Evolutionary conservation across 208 protist species (phyloP).

Genomic region (Leishmania braziliensis): DNA sequence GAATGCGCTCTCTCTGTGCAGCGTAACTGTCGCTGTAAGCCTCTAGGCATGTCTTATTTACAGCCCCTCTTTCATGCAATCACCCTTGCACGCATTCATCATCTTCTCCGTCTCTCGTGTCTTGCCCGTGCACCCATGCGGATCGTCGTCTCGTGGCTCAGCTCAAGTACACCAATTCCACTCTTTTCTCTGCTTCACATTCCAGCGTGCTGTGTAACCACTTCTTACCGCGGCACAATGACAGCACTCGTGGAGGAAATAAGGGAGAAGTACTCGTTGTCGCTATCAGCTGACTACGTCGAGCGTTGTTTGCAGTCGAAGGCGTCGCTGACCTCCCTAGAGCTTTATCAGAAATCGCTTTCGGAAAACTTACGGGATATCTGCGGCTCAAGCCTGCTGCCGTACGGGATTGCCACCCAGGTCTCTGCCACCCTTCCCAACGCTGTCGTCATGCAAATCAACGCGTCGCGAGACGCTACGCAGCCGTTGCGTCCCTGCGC

Average conservation of each 20-base stretch:
- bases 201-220: neutral
- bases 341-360: conserved; percentile 59
- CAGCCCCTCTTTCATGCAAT: neutral
- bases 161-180: neutral
- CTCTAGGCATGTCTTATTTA: neutral
- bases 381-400: conserved; percentile 50
- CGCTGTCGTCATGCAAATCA: conserved; percentile 77
- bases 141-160: neutral
- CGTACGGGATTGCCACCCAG: conserved; percentile 58
- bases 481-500: conserved; percentile 80
- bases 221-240: conserved; percentile 22
- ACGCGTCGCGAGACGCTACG: conserved; percentile 70
- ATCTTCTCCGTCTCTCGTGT: neutral
- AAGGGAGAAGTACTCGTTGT: conserved; percentile 41
- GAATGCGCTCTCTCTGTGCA: neutral
- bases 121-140: neutral
- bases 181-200: neutral
- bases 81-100: neutral
- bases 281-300: conserved; percentile 60
- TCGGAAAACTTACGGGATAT: conserved; percentile 69
- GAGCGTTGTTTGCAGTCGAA: conserved; percentile 36
- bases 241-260: conserved; percentile 41
- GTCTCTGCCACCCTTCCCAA: conserved; percentile 37
- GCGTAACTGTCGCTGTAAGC: neutral
- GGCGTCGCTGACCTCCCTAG: conserved; percentile 35